These are phyloP conservation scores for Plenodomus tracheiphilus DNA, from an alignment of 2,329 filamentous ascomycete species.

Conservation along the genomic window DNA sequence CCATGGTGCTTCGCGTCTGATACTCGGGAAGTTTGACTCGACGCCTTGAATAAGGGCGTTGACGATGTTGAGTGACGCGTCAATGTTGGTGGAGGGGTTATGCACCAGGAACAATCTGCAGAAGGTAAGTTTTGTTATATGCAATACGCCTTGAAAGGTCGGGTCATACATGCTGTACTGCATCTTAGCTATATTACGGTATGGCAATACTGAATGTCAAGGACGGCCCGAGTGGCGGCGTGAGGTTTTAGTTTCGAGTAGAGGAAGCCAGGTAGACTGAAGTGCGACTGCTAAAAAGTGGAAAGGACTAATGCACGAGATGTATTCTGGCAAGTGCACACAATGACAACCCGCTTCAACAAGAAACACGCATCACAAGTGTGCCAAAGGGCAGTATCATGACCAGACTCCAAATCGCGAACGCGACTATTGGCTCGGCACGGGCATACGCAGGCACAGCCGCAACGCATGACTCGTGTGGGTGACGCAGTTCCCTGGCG, in stretches of 20 bases:
- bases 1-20: slow-evolving; percentile 29
- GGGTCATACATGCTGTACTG: slow-evolving; percentile 21
- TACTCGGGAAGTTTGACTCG: slow-evolving; percentile 29
- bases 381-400: no score
- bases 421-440: not conserved
- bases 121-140: not conserved
- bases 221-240: no score
- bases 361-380: not conserved
- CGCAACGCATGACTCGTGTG: not conserved
- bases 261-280: not conserved
- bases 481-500: not conserved
- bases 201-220: not conserved
- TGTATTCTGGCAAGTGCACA: not conserved
- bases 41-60: slow-evolving; percentile 29
- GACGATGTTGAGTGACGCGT: slow-evolving; percentile 25
- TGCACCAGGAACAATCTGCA: slow-evolving; percentile 41
- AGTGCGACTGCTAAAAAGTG: not conserved
- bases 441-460: not conserved
- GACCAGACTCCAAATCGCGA: not conserved
- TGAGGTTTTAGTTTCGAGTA: no score
- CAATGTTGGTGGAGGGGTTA: slow-evolving; percentile 26
- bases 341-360: not conserved
- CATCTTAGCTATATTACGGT: slow-evolving; percentile 8
- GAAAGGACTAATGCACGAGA: no score
- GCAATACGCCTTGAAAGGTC: no score